These are phyloP conservation scores for Entomortierella lignicola DNA, from an alignment of 192 early-diverging fungal genomes.

Conservation along the genomic window DNA sequence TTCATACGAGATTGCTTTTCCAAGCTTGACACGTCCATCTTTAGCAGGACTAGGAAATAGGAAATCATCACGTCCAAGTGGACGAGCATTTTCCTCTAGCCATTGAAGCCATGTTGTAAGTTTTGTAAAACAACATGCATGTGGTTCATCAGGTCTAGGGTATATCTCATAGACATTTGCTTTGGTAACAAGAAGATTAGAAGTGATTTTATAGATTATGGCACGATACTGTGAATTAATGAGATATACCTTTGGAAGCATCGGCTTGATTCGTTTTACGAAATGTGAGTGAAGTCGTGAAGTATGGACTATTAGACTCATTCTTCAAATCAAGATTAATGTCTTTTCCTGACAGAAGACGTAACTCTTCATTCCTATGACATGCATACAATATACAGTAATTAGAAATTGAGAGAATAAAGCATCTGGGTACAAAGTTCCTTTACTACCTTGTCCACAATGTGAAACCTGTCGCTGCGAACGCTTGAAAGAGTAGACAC, in stretches of 20 bases:
- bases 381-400: background rate
- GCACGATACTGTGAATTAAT: background rate
- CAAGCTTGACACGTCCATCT: constrained; percentile 2
- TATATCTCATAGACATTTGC: constrained; percentile 8
- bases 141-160: background rate
- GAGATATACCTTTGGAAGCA: constrained; percentile 6
- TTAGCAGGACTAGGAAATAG: background rate
- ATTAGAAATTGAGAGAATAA: background rate
- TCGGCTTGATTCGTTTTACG: constrained; percentile 26
- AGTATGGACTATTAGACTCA: constrained; percentile 5
- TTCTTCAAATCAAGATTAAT: background rate
- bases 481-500: constrained; percentile 18
- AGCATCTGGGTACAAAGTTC: background rate
- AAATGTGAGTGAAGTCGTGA: constrained; percentile 3
- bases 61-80: background rate
- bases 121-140: constrained; percentile 14
- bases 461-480: constrained; percentile 10
- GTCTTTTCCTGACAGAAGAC: background rate
- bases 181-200: background rate
- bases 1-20: background rate
- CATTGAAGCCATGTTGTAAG: background rate
- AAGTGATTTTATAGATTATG: no score
- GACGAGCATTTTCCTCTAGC: background rate
- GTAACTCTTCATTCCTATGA: constrained; percentile 23
- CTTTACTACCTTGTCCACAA: constrained; percentile 13